Conservation (phyloP, 345 rosid genomes). For the Stellera chamaejasme region DNA sequence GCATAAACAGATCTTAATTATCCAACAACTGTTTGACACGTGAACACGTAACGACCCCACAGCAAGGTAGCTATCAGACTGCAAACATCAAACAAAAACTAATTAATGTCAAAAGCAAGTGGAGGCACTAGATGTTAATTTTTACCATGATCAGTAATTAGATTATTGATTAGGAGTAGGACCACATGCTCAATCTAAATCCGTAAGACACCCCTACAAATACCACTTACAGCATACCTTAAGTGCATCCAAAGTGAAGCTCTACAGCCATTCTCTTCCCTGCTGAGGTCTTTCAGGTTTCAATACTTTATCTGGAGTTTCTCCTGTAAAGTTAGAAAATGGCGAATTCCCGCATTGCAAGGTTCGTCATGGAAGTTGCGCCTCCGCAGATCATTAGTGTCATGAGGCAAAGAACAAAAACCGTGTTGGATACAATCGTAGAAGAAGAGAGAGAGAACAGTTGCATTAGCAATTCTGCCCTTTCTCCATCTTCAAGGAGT, state of each 20-base stretch:
- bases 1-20: constrained; percentile 24
- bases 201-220: constrained; percentile 22
- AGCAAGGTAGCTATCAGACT: background rate
- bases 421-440: constrained; percentile 63
- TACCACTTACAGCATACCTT: background rate
- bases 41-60: constrained; percentile 7
- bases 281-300: background rate
- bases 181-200: constrained; percentile 19
- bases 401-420: constrained; percentile 53
- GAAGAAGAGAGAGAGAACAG: constrained; percentile 68
- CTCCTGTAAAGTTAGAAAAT: constrained; percentile 16
- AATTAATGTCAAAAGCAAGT: constrained; percentile 22
- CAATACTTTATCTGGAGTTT: background rate
- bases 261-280: background rate
- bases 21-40: constrained; percentile 26
- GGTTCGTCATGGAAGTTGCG: constrained; percentile 72
- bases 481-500: constrained; percentile 23
- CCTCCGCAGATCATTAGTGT: constrained; percentile 75
- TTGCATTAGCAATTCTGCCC: constrained; percentile 13
- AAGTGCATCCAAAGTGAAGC: constrained; percentile 18
- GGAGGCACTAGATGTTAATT: constrained; percentile 26
- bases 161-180: constrained; percentile 17
- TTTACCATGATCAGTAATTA: background rate
- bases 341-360: constrained; percentile 58
- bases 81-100: constrained; percentile 5